Conservation (phyloP, 2,329 filamentous ascomycete species). For the Paraconiothyrium sp. region DNA sequence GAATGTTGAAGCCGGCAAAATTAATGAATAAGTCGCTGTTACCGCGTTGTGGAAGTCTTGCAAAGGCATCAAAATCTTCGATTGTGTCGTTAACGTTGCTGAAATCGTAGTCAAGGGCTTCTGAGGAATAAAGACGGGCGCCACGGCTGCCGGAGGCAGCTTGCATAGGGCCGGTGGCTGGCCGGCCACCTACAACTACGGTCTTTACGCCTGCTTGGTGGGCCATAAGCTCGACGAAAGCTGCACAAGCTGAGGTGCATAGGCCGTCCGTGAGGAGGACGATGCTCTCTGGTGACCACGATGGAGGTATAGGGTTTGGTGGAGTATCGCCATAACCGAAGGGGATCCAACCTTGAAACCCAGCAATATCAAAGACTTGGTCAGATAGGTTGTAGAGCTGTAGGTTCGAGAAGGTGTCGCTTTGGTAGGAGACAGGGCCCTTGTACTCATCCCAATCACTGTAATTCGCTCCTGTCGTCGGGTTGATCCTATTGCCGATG, state of each 20-base stretch:
- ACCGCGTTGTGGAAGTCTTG: constrained; percentile 17
- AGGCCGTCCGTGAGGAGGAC: constrained; percentile 50
- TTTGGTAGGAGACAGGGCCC: constrained; percentile 36
- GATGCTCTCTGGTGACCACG: constrained; percentile 34
- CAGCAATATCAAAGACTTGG: constrained; percentile 25
- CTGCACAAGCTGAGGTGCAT: constrained; percentile 53
- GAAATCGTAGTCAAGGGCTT: constrained; percentile 6
- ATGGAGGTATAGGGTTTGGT: background rate
- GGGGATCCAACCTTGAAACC: constrained; percentile 31
- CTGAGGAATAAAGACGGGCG: constrained; percentile 6
- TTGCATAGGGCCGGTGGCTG: constrained; percentile 49
- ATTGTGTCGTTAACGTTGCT: constrained; percentile 10
- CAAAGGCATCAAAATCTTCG: constrained; percentile 9
- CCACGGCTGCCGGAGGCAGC: constrained; percentile 45
- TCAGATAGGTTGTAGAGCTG: constrained; percentile 30
- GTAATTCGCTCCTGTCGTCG: constrained; percentile 36
- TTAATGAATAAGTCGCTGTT: constrained; percentile 33
- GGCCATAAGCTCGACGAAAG: constrained; percentile 54
- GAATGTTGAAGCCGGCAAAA: constrained; percentile 46
- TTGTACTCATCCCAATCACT: constrained; percentile 44
- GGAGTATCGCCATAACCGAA: constrained; percentile 29
- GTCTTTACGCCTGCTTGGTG: constrained; percentile 50
- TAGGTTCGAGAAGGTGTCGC: constrained; percentile 42
- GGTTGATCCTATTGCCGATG: constrained; percentile 26
- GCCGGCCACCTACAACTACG: constrained; percentile 51